Base-by-base conservation (phyloP, 148 eudicot species). In the Amaranthus palmeri region DNA sequence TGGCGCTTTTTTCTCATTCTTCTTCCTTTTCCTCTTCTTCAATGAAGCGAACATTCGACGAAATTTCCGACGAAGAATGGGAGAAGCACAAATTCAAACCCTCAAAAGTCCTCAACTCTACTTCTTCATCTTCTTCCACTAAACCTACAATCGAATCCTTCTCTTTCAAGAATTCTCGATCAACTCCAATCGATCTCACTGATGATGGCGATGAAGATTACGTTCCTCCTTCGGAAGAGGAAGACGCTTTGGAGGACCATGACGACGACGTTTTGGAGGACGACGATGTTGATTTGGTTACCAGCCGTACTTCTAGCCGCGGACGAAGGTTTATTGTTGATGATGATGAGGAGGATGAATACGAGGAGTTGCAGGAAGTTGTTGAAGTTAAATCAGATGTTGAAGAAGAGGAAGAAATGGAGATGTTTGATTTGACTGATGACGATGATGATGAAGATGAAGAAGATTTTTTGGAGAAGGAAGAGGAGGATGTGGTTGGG, bases 31-130 rank as follows among this genome's bases (percentile, higher is more conserved):
- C 36, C 36, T 25, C 36, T 25, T 25, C 36, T 25, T 25, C 36
- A 47, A 88, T 90, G 96, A 90, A 90, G 88, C 71, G 96, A 70
- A 74, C 46, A 0, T 81, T 83, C 71, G 82, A 77, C 46, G 96
- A 90, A 77, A 81, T 90, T 71, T 88, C 96, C 65, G 91, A 88
- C 73, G 91, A 86, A 6, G 93, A 88, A 48, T 90, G 96, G 96
- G 83, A 79, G 0, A 76, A 78, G 12, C 85, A 79, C 79, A 56
- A 74, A 72, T 90, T 88, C 82, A 76, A 85, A 42, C 87, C 93
- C 61, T 86, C 93, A 12, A 78, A 74, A 48, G 40, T 81, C 80
- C 74, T 87, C 79, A 66, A 70, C 43, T 49, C 73, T 45, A 44
- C 71, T 18, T 12, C 43, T 3, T 45, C 67, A 68, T 83, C 81